Conservation (phyloP, 2,329 filamentous ascomycete genomes). For the Calonectria pseudoreteaudii region DNA sequence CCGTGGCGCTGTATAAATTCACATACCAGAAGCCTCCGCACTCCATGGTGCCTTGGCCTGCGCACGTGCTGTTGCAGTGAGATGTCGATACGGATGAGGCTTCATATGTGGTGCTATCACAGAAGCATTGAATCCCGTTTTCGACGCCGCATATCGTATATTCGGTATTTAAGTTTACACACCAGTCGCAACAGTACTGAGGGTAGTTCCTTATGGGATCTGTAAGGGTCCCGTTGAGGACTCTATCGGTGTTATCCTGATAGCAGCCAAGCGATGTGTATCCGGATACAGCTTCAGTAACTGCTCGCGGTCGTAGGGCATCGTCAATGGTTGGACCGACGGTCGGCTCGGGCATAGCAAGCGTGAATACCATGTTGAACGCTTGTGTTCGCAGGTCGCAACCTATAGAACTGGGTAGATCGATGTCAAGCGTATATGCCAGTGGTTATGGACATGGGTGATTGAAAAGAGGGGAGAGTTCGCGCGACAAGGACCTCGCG, state of each 20-base stretch:
- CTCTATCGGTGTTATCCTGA: not conserved
- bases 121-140: not conserved
- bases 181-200: conserved; percentile 12
- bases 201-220: not conserved
- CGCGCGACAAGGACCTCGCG: too few relatives aligned
- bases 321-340: not conserved
- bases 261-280: not conserved
- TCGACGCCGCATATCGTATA: conserved; percentile 7
- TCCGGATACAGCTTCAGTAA: not conserved
- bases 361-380: not conserved
- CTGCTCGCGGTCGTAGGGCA: not conserved
- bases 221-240: not conserved
- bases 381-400: too few relatives aligned
- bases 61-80: not conserved
- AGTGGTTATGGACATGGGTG: not conserved
- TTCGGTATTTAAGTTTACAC: not conserved
- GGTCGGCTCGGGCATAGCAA: not conserved
- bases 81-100: not conserved
- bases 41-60: not conserved
- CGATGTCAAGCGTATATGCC: too few relatives aligned
- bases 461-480: not conserved
- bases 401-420: not conserved
- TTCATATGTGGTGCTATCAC: not conserved
- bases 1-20: conserved; percentile 2
- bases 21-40: not conserved